phyloP scores from a whole-genome alignment of 176 grass and related monocot species.

The Ensete glaucum region DNA sequence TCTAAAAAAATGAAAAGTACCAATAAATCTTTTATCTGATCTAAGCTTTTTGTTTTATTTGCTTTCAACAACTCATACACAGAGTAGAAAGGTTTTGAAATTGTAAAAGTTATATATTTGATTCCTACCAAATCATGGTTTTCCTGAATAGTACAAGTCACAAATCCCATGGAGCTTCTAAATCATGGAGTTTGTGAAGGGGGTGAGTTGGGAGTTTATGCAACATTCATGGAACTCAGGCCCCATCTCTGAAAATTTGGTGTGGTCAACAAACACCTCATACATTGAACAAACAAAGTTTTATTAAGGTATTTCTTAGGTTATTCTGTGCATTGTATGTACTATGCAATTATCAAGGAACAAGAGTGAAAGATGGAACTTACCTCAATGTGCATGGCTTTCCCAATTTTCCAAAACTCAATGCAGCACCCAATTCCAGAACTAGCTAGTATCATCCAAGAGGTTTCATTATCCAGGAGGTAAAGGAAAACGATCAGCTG shows the following conservation, averaged over 20 bases:
- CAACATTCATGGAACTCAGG: not conserved
- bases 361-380: constrained; percentile 15
- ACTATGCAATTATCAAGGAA: not conserved
- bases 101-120: too few species aligned
- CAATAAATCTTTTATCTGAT: not conserved
- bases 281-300: not conserved
- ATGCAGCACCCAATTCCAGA: constrained; percentile 94
- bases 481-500: constrained; percentile 93
- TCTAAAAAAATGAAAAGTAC: not conserved
- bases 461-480: constrained; percentile 97
- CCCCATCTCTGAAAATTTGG: too few species aligned
- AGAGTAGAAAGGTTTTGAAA: not conserved
- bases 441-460: constrained; percentile 99
- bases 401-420: constrained; percentile 99
- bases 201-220: not conserved
- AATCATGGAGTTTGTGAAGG: not conserved
- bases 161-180: not conserved
- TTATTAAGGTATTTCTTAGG: too few species aligned
- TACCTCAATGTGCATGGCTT: constrained; percentile 99
- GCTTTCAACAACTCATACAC: not conserved
- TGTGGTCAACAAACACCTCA: too few species aligned
- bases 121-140: too few species aligned
- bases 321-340: not conserved
- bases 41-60: not conserved
- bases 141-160: not conserved